Evolutionary conservation across 148 eudicot genomes (phyloP), one percentile per base, ranked within the genome.

Genomic region (Fagopyrum esculentum): DNA sequence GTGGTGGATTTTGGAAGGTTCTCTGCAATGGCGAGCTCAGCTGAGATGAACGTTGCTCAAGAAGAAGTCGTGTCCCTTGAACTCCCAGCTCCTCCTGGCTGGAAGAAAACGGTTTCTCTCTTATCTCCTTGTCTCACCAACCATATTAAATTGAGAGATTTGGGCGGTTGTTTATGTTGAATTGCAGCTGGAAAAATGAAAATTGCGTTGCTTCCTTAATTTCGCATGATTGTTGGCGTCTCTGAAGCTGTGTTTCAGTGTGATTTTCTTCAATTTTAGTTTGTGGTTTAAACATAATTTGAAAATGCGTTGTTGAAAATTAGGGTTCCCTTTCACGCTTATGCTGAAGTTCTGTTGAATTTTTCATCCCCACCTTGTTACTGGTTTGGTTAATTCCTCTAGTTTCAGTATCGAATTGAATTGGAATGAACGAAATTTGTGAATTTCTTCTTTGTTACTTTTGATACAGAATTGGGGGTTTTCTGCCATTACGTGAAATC

Each of bases 41-140:
- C 47, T 9, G 82, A 77, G 79, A 74, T 48, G 61, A 76, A 75
- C 74, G 79, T 44, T 51, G 68, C 82, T 5, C 72, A 74, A 43
- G 82, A 79, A 10, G 84, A 79, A 59, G 72, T 10, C 59, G 73
- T 79, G 15, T 74, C 87, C 57, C 11, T 84, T 74, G 84, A 84
- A 50, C 87, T 84, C 17, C 79, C 84, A 50, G 84, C 87, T 68
- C 87, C 87, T 84, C 17, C 76, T 77, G 87, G 87, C 40, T 84
- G 87, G 87, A 79, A 70, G 69, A 84, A 84, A 75, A 75, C 57
- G 87, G 87, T 84, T 17, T 10, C 55, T 73, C 55, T 60, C 6
- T 35, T 76, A 3, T 72, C 44, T 57, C 64, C 19, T 2, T 46
- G 45, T 71, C 30, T 49, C 74, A 45, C 12, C 9, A 15, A 7